A percentile compares a stretch with the other conserved stretches of the same genome.
Evolutionary conservation across 352 stramenopile species (phyloP).

Genomic region (Globisporangium yorkense): DNA sequence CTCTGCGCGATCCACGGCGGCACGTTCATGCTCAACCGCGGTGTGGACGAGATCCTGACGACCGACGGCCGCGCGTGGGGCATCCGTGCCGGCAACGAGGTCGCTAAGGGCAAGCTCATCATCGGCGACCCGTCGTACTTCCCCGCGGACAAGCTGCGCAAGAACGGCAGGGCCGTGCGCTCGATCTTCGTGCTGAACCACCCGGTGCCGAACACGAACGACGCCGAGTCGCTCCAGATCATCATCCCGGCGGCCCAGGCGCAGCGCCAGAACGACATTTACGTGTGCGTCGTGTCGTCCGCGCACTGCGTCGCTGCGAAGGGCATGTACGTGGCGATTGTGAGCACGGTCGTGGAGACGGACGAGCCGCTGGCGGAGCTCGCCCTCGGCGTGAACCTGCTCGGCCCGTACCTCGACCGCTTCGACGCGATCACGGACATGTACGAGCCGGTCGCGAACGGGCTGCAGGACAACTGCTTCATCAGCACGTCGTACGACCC

Average conservation of each 20-base stretch:
- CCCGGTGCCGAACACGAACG: conserved; percentile 95
- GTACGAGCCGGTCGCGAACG: conserved; percentile 91
- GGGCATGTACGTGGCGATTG: conserved; percentile 98
- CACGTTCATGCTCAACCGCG: conserved; percentile 99
- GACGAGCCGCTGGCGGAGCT: conserved; percentile 94
- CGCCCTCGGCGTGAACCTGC: conserved; percentile 90
- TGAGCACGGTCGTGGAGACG: conserved; percentile 97
- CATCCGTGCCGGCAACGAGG: conserved; percentile 89
- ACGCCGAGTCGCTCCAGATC: conserved; percentile 97
- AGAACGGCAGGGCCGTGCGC: conserved; percentile 94
- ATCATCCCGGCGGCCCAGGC: conserved; percentile 98
- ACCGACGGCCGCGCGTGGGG: conserved; percentile 94
- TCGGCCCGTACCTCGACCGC: conserved; percentile 94
- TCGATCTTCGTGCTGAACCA: conserved; percentile 99
- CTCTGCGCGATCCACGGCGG: conserved; percentile 98
- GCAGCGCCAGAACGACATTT: conserved; percentile 97
- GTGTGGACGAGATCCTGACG: conserved; percentile 90
- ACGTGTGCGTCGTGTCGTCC: conserved; percentile 95
- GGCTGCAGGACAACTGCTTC: conserved; percentile 94
- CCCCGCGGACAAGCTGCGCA: conserved; percentile 87
- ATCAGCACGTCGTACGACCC: conserved; percentile 94
- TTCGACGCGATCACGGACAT: conserved; percentile 96
- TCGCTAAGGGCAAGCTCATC: conserved; percentile 96
- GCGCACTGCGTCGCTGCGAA: conserved; percentile 93
- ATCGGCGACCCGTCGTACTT: conserved; percentile 99